These are phyloP conservation scores for Microbotryum lychnidis-dioicae DNA, from an alignment of 1,284 basidiomycete genomes.

Conservation along the genomic window DNA sequence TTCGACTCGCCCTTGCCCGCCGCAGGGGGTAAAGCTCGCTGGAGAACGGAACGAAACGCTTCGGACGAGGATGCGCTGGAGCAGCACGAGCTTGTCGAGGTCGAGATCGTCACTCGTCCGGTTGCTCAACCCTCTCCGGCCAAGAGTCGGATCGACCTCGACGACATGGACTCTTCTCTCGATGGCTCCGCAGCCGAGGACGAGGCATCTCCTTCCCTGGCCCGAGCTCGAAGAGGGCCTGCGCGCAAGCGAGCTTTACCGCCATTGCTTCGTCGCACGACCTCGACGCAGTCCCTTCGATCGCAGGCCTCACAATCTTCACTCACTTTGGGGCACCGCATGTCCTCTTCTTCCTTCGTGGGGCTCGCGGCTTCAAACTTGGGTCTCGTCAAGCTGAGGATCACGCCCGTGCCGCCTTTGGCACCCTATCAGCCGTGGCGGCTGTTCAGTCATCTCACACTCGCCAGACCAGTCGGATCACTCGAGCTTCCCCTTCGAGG, in stretches of 20 bases:
- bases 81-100: slow-evolving; percentile 1
- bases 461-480: too few species aligned
- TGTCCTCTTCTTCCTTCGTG: neutral
- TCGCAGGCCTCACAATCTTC: neutral
- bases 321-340: slow-evolving; percentile 6
- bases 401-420: too few species aligned
- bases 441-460: too few species aligned
- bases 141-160: neutral
- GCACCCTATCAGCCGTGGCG: too few species aligned
- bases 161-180: too few species aligned
- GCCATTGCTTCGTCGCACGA: neutral
- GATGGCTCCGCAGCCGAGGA: too few species aligned
- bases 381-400: too few species aligned
- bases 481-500: neutral
- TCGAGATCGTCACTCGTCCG: slow-evolving; percentile 1
- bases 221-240: too few species aligned
- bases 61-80: neutral
- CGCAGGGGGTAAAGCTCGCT: slow-evolving; percentile 1
- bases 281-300: neutral
- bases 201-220: too few species aligned
- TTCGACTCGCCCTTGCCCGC: slow-evolving; percentile 6
- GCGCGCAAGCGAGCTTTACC: too few species aligned
- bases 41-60: neutral
- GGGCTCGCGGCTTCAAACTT: too few species aligned
- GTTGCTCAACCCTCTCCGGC: neutral